phyloP scores from a whole-genome alignment of 352 stramenopile genomes.

The Phytophthora aleatoria region DNA sequence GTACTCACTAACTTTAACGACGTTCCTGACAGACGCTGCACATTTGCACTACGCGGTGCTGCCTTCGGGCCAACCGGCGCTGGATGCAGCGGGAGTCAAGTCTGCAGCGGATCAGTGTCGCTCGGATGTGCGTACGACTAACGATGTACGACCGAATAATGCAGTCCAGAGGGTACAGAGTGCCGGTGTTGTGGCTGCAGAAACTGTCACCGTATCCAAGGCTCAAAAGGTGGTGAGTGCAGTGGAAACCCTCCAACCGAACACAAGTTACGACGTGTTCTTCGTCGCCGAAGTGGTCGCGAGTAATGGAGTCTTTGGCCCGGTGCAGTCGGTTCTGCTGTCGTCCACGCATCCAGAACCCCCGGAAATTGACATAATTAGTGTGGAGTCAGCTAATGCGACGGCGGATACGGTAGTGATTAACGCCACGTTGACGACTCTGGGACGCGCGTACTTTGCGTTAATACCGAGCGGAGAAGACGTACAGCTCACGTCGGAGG shows the following conservation, averaged over 20 bases:
- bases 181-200: slow-evolving; percentile 27
- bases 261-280: slow-evolving; percentile 84
- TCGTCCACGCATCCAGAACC: slow-evolving; percentile 61
- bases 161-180: slow-evolving; percentile 12
- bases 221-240: slow-evolving; percentile 61
- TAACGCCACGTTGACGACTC: slow-evolving; percentile 41
- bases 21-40: slow-evolving; percentile 70
- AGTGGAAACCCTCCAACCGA: slow-evolving; percentile 47
- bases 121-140: slow-evolving; percentile 3
- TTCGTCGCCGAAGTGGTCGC: slow-evolving; percentile 78
- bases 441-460: slow-evolving; percentile 55
- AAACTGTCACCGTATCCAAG: slow-evolving; percentile 46
- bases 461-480: slow-evolving; percentile 39
- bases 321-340: slow-evolving; percentile 65
- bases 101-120: slow-evolving; percentile 36
- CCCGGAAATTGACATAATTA: slow-evolving; percentile 34
- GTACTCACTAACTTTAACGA: slow-evolving; percentile 66
- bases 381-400: slow-evolving; percentile 35
- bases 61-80: slow-evolving; percentile 33
- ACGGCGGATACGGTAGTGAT: slow-evolving; percentile 41
- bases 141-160: slow-evolving; percentile 1
- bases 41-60: slow-evolving; percentile 79
- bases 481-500: slow-evolving; percentile 18
- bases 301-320: slow-evolving; percentile 82
- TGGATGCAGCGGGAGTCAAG: slow-evolving; percentile 62